Evolutionary conservation across 2,329 filamentous ascomycete genomes (phyloP).

Genomic region (Dactylellina leptospora): DNA sequence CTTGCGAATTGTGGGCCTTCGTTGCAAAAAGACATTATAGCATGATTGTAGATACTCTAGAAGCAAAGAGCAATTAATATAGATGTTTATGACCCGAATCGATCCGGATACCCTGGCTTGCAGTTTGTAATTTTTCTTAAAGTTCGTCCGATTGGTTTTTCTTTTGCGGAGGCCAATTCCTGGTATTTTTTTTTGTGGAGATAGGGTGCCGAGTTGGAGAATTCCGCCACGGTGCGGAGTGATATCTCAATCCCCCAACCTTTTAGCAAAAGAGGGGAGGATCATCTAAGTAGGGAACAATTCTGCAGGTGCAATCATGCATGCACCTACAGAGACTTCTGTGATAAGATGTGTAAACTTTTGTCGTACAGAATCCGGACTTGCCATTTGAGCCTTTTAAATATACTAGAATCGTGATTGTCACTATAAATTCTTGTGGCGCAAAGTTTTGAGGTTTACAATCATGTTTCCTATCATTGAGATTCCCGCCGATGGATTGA

Average conservation of each 20-base stretch:
- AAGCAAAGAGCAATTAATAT: background rate
- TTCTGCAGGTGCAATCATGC: slow-evolving; percentile 1
- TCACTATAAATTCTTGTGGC: too few species aligned
- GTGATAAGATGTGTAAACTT: too few species aligned
- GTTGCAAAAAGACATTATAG: too few species aligned
- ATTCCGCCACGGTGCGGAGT: slow-evolving; percentile 11
- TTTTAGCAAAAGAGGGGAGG: background rate
- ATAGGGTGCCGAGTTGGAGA: slow-evolving; percentile 4
- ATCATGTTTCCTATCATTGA: too few species aligned
- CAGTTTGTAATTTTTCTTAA: slow-evolving; percentile 4
- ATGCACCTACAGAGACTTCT: slow-evolving; percentile 3
- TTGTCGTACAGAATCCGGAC: too few species aligned
- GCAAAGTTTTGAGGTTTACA: too few species aligned
- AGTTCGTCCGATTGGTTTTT: slow-evolving; percentile 1
- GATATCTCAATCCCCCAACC: slow-evolving; percentile 29
- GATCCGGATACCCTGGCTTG: slow-evolving; percentile 24
- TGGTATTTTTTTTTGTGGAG: background rate
- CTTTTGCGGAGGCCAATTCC: background rate
- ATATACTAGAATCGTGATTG: too few species aligned
- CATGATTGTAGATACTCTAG: too few species aligned
- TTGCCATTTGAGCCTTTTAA: too few species aligned
- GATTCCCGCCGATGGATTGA: too few species aligned
- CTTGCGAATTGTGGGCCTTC: too few species aligned
- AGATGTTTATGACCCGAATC: slow-evolving; percentile 19
- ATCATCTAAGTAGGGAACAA: slow-evolving; percentile 8